These are phyloP conservation scores for Thozetella sp. DNA, from an alignment of 495 filamentous ascomycete genomes.

Conservation along the genomic window DNA sequence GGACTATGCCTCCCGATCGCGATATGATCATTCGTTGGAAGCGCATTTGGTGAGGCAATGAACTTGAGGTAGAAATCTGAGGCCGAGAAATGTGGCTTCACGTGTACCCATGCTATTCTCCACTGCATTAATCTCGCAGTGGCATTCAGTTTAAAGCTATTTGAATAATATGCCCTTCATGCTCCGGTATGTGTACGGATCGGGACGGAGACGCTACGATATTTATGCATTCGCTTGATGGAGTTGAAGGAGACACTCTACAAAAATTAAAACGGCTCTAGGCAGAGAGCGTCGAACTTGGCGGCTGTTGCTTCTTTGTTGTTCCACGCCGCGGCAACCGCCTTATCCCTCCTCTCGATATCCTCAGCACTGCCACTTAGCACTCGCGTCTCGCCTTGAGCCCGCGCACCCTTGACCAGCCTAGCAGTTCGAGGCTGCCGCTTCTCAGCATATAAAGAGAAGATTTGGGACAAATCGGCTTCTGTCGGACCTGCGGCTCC, in stretches of 20 bases:
- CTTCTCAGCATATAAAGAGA: slow-evolving; percentile 7
- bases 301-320: background rate
- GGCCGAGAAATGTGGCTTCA: background rate
- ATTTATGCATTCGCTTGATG: no score
- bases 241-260: no score
- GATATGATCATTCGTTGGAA: slow-evolving; percentile 21
- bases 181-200: no score
- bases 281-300: background rate
- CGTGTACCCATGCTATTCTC: background rate
- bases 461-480: background rate
- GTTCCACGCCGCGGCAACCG: slow-evolving; percentile 2
- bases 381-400: slow-evolving; percentile 14
- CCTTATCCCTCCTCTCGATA: slow-evolving; percentile 11
- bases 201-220: no score
- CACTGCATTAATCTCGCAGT: no score
- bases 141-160: no score
- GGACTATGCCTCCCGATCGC: slow-evolving; percentile 14
- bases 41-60: background rate
- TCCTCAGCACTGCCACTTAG: background rate
- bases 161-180: no score
- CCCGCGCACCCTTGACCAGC: slow-evolving; percentile 16
- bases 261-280: background rate
- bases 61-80: background rate
- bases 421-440: slow-evolving; percentile 17
- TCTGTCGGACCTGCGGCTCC: background rate